phyloP scores from a whole-genome alignment of 768 basidiomycete genomes.

The Tricholoma bakamatsutake region DNA sequence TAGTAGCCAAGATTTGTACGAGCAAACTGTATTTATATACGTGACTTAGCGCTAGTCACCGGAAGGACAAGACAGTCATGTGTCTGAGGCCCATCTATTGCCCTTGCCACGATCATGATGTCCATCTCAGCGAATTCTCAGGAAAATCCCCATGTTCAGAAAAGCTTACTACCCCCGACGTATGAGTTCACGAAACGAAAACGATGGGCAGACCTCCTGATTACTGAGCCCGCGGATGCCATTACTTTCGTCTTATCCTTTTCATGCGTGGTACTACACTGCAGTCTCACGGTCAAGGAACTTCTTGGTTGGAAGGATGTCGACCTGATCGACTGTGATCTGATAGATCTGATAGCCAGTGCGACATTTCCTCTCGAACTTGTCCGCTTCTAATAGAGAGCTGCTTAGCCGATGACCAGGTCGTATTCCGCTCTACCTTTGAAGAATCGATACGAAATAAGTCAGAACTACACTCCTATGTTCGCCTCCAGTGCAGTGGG shows the following conservation, averaged over 20 bases:
- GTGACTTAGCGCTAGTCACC: background rate
- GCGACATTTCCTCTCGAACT: constrained; percentile 18
- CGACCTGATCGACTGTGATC: constrained; percentile 64
- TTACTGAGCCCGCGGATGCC: constrained; percentile 71
- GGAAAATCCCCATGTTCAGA: background rate
- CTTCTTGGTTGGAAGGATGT: constrained; percentile 73
- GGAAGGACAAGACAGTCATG: background rate
- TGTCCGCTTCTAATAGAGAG: background rate
- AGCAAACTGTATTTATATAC: background rate
- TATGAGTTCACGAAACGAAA: constrained; percentile 88
- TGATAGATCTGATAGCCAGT: constrained; percentile 64
- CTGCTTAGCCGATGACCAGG: constrained; percentile 50
- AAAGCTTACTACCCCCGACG: constrained; percentile 14
- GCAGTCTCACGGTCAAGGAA: constrained; percentile 60
- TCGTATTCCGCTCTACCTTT: constrained; percentile 50
- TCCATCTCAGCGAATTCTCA: background rate
- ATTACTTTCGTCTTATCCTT: constrained; percentile 63
- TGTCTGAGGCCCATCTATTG: background rate
- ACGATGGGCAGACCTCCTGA: constrained; percentile 77
- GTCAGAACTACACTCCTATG: constrained; percentile 49
- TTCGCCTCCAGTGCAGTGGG: constrained; percentile 51
- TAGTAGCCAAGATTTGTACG: background rate
- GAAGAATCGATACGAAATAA: constrained; percentile 46
- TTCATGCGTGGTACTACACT: constrained; percentile 61
- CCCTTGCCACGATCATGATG: background rate